Percentiles rank a stretch among this genome's conserved stretches.
These are phyloP conservation scores for Diaporthe sp. DNA, from an alignment of 2,329 filamentous ascomycete species.

Conservation along the genomic window DNA sequence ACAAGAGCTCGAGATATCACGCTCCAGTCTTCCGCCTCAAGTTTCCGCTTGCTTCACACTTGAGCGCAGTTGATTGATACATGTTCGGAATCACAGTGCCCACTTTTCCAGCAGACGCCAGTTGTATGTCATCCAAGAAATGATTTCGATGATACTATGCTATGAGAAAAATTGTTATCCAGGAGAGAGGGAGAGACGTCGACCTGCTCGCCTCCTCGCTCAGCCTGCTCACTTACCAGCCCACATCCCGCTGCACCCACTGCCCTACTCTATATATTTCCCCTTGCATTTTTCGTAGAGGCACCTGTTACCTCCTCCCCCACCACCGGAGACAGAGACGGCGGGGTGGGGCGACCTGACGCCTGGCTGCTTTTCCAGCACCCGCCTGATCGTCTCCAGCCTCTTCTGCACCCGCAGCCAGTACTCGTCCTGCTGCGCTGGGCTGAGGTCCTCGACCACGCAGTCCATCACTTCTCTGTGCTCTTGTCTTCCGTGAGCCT, in stretches of 20 bases:
- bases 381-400: conserved; percentile 26
- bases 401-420: conserved; percentile 33
- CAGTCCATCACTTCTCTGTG: conserved; percentile 4
- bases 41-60: background rate
- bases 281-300: conserved; percentile 2
- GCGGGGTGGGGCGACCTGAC: background rate
- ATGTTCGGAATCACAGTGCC: background rate
- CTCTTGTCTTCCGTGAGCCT: background rate
- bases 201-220: conserved; percentile 29
- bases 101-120: background rate
- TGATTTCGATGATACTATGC: conserved; percentile 33
- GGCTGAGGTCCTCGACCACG: conserved; percentile 29
- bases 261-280: background rate
- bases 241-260: background rate
- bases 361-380: conserved; percentile 17
- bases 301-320: background rate
- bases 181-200: conserved; percentile 29
- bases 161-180: conserved; percentile 35
- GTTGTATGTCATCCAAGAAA: conserved; percentile 5
- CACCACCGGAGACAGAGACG: conserved; percentile 7
- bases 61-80: background rate
- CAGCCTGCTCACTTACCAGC: conserved; percentile 6
- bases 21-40: background rate
- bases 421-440: conserved; percentile 26
- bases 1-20: background rate